Percentiles rank a stretch among this genome's conserved stretches.
Evolutionary conservation across 1,284 basidiomycete genomes (phyloP).

Genomic region (Cryptococcus sp.): DNA sequence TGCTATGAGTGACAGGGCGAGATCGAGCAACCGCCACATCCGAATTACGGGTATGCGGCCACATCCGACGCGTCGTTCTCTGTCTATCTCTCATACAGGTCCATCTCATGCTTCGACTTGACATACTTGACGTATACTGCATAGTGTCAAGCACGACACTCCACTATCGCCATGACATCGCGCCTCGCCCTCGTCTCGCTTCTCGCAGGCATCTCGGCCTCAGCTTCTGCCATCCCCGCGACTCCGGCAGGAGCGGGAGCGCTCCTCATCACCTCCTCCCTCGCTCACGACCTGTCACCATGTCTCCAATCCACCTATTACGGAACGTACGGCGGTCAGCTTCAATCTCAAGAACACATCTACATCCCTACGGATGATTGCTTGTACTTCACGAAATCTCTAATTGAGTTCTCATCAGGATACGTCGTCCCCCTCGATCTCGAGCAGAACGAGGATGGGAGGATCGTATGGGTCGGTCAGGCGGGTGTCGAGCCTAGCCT

Average conservation of each 20-base stretch:
- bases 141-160: not conserved
- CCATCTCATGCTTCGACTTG: not conserved
- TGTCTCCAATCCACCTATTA: constrained; percentile 19
- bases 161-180: constrained; percentile 1
- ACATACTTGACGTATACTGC: not conserved
- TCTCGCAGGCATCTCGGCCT: constrained; percentile 4
- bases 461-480: constrained; percentile 47
- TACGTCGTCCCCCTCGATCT: constrained; percentile 19
- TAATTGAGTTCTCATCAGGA: constrained; percentile 16
- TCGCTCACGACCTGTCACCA: constrained; percentile 1
- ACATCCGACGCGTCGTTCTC: constrained; percentile 1
- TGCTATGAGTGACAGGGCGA: too few relatives aligned
- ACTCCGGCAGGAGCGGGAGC: not conserved
- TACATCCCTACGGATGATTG: constrained; percentile 18
- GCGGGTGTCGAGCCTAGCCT: constrained; percentile 33
- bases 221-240: not conserved
- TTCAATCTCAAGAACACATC: constrained; percentile 16
- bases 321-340: constrained; percentile 20
- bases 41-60: not conserved
- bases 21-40: too few relatives aligned
- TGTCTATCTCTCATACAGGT: constrained; percentile 3
- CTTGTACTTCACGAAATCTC: constrained; percentile 29
- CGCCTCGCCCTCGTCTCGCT: constrained; percentile 12
- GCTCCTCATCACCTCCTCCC: constrained; percentile 9
- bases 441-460: constrained; percentile 9